Conservation (phyloP, 805 yeast genomes). For the Spathaspora arborariae region DNA sequence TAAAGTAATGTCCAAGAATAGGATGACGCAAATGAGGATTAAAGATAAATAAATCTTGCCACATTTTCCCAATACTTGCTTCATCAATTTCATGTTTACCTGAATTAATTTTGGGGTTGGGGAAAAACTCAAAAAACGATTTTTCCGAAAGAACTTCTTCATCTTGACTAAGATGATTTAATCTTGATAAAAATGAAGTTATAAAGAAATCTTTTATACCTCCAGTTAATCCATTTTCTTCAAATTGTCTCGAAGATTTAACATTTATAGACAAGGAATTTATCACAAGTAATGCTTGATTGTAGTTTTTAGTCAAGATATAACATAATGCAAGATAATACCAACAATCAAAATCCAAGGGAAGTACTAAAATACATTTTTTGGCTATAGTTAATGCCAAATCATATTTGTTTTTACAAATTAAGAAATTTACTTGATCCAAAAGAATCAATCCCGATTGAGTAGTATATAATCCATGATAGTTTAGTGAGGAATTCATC, state of each 20-base stretch:
- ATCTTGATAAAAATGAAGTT: conserved; percentile 16
- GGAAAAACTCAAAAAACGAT: conserved; percentile 25
- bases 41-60: conserved; percentile 29
- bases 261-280: conserved; percentile 62
- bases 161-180: conserved; percentile 6
- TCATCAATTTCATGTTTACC: conserved; percentile 1
- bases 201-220: conserved; percentile 26
- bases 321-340: conserved; percentile 57
- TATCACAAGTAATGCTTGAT: conserved; percentile 59
- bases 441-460: conserved; percentile 56
- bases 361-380: conserved; percentile 62
- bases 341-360: conserved; percentile 77
- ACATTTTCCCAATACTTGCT: conserved; percentile 29
- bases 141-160: conserved; percentile 27
- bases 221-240: background rate
- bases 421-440: conserved; percentile 62
- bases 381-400: conserved; percentile 58
- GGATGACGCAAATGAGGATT: conserved; percentile 34
- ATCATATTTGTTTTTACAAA: conserved; percentile 48
- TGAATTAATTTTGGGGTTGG: conserved; percentile 16
- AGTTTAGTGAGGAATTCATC: conserved; percentile 6
- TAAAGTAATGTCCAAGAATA: conserved; percentile 29
- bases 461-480: conserved; percentile 24
- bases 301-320: conserved; percentile 50
- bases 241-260: background rate